Percentiles rank a stretch among this genome's conserved stretches.
Evolutionary conservation across 2,329 filamentous ascomycete species (phyloP).

Genomic region (Pseudogymnoascus sp.): DNA sequence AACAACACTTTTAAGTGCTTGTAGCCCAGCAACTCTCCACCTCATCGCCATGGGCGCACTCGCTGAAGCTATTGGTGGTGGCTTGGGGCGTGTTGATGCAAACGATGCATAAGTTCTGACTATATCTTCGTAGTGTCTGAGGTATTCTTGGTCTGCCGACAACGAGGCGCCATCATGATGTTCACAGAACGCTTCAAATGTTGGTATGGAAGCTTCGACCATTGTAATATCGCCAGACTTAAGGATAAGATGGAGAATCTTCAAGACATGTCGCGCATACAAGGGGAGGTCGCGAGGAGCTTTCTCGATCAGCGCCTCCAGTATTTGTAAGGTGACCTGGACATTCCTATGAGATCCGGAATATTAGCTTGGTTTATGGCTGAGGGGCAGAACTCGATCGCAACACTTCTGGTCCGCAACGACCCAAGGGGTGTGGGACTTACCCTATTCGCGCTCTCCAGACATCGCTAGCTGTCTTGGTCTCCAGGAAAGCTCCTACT

Average conservation of each 20-base stretch:
- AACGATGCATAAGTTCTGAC: slow-evolving; percentile 73
- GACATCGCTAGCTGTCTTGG: slow-evolving; percentile 86
- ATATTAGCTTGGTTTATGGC: not conserved
- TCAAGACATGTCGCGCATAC: slow-evolving; percentile 77
- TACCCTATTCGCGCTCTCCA: slow-evolving; percentile 83
- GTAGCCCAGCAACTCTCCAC: slow-evolving; percentile 67
- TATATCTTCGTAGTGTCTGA: slow-evolving; percentile 74
- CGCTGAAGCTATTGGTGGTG: slow-evolving; percentile 44
- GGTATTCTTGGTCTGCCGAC: slow-evolving; percentile 77
- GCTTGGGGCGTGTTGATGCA: slow-evolving; percentile 55
- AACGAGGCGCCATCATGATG: slow-evolving; percentile 82
- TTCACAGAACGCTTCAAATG: slow-evolving; percentile 81
- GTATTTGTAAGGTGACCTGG: slow-evolving; percentile 88
- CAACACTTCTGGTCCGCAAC: slow-evolving; percentile 8
- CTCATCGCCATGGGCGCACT: slow-evolving; percentile 71
- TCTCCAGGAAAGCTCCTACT: slow-evolving; percentile 89
- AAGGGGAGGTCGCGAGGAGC: slow-evolving; percentile 82
- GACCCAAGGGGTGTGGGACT: slow-evolving; percentile 26
- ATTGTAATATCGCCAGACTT: slow-evolving; percentile 83
- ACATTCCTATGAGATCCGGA: slow-evolving; percentile 57
- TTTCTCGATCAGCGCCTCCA: slow-evolving; percentile 88
- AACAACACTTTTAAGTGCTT: slow-evolving; percentile 74
- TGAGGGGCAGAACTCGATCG: slow-evolving; percentile 14
- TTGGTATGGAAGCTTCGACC: slow-evolving; percentile 81
- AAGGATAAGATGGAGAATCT: slow-evolving; percentile 75